Evolutionary conservation across 495 filamentous ascomycete species (phyloP).

Genomic region (Trichoderma asperelloides): DNA sequence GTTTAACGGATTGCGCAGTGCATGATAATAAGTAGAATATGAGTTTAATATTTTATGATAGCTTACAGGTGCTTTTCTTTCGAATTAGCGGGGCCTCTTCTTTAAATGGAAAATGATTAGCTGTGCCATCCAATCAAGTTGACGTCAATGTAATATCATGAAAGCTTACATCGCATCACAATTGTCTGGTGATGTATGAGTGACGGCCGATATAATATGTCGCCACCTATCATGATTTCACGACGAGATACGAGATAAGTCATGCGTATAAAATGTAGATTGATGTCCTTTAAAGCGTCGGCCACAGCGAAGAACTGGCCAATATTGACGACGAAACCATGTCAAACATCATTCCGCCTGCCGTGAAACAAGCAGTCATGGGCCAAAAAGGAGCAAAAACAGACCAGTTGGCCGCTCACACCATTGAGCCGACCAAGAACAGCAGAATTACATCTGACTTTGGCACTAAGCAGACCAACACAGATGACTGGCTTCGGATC

Average conservation of each 20-base stretch:
- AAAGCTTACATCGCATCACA: background rate
- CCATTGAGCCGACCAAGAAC: conserved; percentile 21
- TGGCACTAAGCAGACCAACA: conserved; percentile 64
- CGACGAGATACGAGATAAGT: background rate
- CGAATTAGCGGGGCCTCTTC: background rate
- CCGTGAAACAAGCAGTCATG: conserved; percentile 21
- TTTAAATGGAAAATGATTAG: background rate
- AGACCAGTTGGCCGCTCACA: conserved; percentile 29
- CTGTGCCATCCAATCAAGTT: background rate
- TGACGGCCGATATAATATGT: background rate
- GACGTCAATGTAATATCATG: conserved; percentile 2
- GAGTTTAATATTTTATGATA: background rate
- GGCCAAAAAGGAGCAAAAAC: conserved; percentile 28
- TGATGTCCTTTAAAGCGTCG: background rate
- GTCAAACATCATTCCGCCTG: background rate
- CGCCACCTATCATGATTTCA: background rate
- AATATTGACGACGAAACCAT: background rate
- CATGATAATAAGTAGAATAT: background rate
- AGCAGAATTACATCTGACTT: conserved; percentile 61
- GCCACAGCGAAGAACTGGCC: background rate
- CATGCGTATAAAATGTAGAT: background rate
- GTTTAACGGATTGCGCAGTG: background rate
- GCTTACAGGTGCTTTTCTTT: background rate
- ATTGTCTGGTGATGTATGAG: background rate
- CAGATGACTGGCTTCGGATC: conserved; percentile 72